Percentiles rank a stretch among this genome's conserved stretches.
Evolutionary conservation across 495 filamentous ascomycete species (phyloP).

Genomic region (Usnea hakonensis): DNA sequence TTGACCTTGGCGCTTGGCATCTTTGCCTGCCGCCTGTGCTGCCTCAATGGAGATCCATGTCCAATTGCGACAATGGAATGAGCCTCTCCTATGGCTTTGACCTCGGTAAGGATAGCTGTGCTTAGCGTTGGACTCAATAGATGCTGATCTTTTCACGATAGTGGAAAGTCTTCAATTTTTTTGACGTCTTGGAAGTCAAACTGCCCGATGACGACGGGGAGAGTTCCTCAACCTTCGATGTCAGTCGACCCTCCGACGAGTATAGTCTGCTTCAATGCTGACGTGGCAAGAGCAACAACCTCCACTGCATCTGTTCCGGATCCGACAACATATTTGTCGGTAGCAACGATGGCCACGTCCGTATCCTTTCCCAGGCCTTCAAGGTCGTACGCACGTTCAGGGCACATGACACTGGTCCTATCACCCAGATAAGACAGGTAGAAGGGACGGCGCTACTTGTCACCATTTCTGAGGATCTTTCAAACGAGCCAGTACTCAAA

Average conservation of each 20-base stretch:
- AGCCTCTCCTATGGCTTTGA: conserved; percentile 26
- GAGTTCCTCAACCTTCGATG: conserved; percentile 53
- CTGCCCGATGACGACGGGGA: conserved; percentile 65
- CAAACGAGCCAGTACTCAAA: conserved; percentile 80
- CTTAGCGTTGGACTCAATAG: not conserved
- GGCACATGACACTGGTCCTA: conserved; percentile 67
- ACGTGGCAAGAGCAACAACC: conserved; percentile 46
- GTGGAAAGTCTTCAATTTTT: conserved; percentile 99
- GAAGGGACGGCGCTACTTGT: conserved; percentile 79
- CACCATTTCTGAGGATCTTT: conserved; percentile 79
- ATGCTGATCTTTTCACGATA: conserved; percentile 29
- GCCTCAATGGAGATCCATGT: not conserved
- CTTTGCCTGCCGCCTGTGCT: not conserved
- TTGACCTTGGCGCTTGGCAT: not conserved
- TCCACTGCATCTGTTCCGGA: conserved; percentile 68
- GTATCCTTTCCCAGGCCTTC: conserved; percentile 78
- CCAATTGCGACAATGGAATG: not conserved
- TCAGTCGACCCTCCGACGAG: conserved; percentile 37
- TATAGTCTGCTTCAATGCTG: conserved; percentile 31
- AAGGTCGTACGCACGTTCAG: conserved; percentile 80
- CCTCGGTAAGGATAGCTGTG: conserved; percentile 23
- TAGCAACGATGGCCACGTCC: conserved; percentile 72
- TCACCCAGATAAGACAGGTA: conserved; percentile 94
- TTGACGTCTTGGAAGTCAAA: conserved; percentile 82
- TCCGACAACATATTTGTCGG: conserved; percentile 88